A percentile compares a stretch with the other conserved stretches of the same genome.
These are phyloP conservation scores for Wallacemonas sp. DNA, from an alignment of 208 protist genomes.

Conservation along the genomic window DNA sequence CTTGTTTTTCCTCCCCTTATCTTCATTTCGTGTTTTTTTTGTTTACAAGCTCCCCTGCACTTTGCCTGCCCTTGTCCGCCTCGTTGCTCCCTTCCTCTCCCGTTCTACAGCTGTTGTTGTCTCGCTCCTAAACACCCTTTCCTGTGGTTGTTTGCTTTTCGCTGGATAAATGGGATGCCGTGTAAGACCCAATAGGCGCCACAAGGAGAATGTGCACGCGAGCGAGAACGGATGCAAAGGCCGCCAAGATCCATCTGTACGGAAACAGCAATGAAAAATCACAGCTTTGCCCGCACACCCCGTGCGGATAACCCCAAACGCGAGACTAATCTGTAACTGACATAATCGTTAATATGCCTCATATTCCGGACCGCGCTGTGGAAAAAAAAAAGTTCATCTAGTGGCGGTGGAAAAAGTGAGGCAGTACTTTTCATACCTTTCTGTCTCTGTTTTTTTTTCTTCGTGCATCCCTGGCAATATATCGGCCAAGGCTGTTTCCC, in stretches of 20 bases:
- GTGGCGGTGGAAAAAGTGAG: background rate
- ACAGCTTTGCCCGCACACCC: too few species aligned
- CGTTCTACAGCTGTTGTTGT: too few species aligned
- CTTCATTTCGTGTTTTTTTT: too few species aligned
- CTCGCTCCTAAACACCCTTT: too few species aligned
- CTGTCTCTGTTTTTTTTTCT: background rate
- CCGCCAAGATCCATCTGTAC: slow-evolving; percentile 1
- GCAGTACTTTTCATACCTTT: slow-evolving; percentile 12
- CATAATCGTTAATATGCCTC: slow-evolving; percentile 17
- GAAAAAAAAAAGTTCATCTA: slow-evolving; percentile 11
- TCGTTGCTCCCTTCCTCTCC: too few species aligned
- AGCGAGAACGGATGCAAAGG: too few species aligned
- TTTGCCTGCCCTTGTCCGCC: too few species aligned
- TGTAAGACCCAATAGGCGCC: too few species aligned
- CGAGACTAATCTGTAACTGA: slow-evolving; percentile 15
- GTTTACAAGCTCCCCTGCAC: too few species aligned
- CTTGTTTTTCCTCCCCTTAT: too few species aligned
- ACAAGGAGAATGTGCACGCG: background rate
- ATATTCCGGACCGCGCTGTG: background rate
- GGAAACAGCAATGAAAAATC: background rate
- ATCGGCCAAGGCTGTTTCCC: background rate
- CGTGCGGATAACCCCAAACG: background rate
- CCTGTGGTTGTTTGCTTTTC: too few species aligned
- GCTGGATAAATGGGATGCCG: too few species aligned
- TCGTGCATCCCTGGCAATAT: background rate